A percentile compares a stretch with the other conserved stretches of the same genome.
These are phyloP conservation scores for Linum lewisii DNA, from an alignment of 345 rosid genomes.

Conservation along the genomic window DNA sequence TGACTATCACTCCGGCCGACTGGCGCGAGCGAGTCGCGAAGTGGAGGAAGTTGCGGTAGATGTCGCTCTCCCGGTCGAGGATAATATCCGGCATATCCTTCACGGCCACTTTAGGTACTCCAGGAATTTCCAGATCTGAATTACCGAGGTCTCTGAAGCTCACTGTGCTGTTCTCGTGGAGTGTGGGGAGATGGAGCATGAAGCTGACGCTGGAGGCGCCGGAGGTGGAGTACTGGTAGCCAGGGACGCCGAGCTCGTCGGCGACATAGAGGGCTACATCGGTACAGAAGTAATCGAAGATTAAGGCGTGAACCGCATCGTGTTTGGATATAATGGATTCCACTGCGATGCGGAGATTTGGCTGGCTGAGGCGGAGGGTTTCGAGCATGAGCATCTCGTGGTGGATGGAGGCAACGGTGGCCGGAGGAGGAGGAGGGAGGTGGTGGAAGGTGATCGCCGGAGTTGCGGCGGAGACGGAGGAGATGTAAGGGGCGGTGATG, in stretches of 20 bases:
- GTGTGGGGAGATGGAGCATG: slow-evolving; percentile 24
- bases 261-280: slow-evolving; percentile 21
- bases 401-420: slow-evolving; percentile 17
- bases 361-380: slow-evolving; percentile 27
- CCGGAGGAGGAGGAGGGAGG: slow-evolving; percentile 22
- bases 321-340: slow-evolving; percentile 18
- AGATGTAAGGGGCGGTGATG: slow-evolving; percentile 29
- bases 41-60: slow-evolving; percentile 18
- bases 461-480: slow-evolving; percentile 22
- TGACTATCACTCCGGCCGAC: slow-evolving; percentile 39
- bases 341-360: slow-evolving; percentile 31
- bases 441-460: slow-evolving; percentile 41
- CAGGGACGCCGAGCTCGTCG: slow-evolving; percentile 28
- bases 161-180: slow-evolving; percentile 22
- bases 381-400: slow-evolving; percentile 27
- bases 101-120: slow-evolving; percentile 26
- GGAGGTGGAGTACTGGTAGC: slow-evolving; percentile 37
- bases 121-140: slow-evolving; percentile 26
- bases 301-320: slow-evolving; percentile 22
- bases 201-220: slow-evolving; percentile 28
- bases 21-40: slow-evolving; percentile 3
- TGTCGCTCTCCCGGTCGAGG: slow-evolving; percentile 22
- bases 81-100: slow-evolving; percentile 18
- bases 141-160: slow-evolving; percentile 33
- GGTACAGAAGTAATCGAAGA: slow-evolving; percentile 43